Evolutionary conservation across 2,329 filamentous ascomycete genomes (phyloP).

Genomic region (Xylariaceae sp.): DNA sequence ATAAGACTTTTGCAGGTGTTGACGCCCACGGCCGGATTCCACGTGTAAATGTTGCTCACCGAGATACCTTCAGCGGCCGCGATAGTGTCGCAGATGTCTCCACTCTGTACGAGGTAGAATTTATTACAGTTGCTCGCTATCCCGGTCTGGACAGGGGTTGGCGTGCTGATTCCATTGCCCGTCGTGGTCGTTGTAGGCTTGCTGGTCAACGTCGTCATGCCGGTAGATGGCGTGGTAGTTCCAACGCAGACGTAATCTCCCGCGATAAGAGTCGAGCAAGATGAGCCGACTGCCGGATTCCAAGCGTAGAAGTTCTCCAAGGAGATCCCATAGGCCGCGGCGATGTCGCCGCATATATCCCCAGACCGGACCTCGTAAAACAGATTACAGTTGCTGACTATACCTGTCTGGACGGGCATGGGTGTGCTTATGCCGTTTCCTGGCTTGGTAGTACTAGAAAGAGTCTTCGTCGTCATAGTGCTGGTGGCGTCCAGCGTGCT

Average conservation of each 20-base stretch:
- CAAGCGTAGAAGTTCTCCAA: slow-evolving; percentile 5
- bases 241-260: slow-evolving; percentile 3
- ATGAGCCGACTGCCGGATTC: slow-evolving; percentile 9
- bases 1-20: background rate
- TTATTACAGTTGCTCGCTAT: slow-evolving; percentile 24
- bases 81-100: slow-evolving; percentile 6
- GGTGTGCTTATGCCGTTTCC: slow-evolving; percentile 9
- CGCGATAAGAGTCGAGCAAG: background rate
- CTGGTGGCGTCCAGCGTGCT: background rate
- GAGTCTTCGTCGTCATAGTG: background rate
- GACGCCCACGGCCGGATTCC: slow-evolving; percentile 6
- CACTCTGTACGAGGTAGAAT: slow-evolving; percentile 15
- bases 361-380: background rate
- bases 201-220: too few species aligned
- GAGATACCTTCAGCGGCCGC: background rate
- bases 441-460: background rate
- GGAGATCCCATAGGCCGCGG: background rate
- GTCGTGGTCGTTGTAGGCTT: background rate
- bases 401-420: slow-evolving; percentile 10
- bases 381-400: background rate
- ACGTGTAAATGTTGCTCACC: background rate
- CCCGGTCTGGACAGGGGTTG: slow-evolving; percentile 12
- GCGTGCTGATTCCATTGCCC: background rate
- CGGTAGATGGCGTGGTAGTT: too few species aligned
- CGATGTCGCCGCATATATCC: slow-evolving; percentile 3